phyloP scores from a whole-genome alignment of 495 filamentous ascomycete species.

The Viridothelium virens region DNA sequence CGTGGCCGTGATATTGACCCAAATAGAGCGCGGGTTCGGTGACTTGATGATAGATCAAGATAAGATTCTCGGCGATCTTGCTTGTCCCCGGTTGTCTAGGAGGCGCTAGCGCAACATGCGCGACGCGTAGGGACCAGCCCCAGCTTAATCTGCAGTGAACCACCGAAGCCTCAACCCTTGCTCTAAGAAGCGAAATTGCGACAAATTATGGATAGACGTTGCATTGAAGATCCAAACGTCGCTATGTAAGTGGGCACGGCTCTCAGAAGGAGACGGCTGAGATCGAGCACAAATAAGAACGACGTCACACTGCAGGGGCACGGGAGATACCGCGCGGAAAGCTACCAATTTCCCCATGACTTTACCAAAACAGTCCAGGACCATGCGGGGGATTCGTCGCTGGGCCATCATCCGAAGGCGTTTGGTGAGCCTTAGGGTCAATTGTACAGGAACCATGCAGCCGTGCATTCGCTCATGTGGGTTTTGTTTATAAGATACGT shows the following conservation, averaged over 20 bases:
- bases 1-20: no score
- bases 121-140: neutral
- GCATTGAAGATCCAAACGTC: neutral
- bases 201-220: neutral
- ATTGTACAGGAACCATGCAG: neutral
- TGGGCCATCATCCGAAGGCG: neutral
- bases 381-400: neutral
- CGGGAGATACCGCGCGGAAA: neutral
- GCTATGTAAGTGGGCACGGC: no score
- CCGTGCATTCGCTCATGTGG: neutral
- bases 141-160: no score
- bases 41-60: neutral
- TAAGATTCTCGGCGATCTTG: conserved; percentile 2
- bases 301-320: conserved; percentile 6
- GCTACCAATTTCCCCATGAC: neutral
- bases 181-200: no score
- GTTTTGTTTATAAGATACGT: conserved; percentile 1
- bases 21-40: neutral
- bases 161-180: no score
- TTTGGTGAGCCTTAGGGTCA: neutral
- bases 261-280: neutral
- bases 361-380: neutral
- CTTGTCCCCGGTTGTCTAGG: neutral
- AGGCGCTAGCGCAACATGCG: neutral
- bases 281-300: neutral